A percentile compares a stretch with the other conserved stretches of the same genome.
These are phyloP conservation scores for Diaporthe eres DNA, from an alignment of 2,329 filamentous ascomycete genomes.

Conservation along the genomic window DNA sequence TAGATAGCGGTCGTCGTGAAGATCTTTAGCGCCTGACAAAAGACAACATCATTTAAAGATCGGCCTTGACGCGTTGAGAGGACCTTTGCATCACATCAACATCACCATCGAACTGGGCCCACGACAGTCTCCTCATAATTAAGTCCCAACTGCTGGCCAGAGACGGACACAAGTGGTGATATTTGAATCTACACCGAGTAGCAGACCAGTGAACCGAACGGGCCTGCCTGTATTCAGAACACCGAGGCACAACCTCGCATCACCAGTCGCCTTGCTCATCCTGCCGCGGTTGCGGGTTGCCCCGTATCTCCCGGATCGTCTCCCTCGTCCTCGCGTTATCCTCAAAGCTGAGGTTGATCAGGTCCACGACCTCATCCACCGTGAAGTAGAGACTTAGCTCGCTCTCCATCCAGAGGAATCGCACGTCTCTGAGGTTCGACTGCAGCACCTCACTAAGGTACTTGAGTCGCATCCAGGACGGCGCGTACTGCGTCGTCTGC, in stretches of 20 bases:
- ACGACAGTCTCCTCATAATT: not conserved
- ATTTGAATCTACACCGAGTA: not conserved
- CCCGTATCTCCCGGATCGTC: conserved; percentile 70
- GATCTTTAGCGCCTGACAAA: not conserved
- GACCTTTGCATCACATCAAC: too few species aligned
- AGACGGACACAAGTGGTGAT: not conserved
- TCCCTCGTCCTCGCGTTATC: conserved; percentile 72
- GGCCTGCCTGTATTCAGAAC: not conserved
- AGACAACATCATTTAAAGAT: not conserved
- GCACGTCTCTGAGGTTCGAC: conserved; percentile 75
- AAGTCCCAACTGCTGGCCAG: not conserved
- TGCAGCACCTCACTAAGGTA: conserved; percentile 76
- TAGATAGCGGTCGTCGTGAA: not conserved
- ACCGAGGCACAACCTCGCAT: not conserved
- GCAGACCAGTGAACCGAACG: not conserved
- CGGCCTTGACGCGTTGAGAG: not conserved
- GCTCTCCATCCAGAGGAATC: conserved; percentile 75
- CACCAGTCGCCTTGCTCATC: conserved; percentile 37
- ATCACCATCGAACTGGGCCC: not conserved
- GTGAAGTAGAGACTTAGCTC: conserved; percentile 76
- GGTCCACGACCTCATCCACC: conserved; percentile 71
- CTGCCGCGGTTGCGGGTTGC: conserved; percentile 60
- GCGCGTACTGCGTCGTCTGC: conserved; percentile 71
- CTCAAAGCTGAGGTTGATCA: conserved; percentile 75
- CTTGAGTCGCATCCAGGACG: conserved; percentile 74